Evolutionary conservation across 2,329 filamentous ascomycete species (phyloP).

Genomic region (Magnaporthiopsis poae): DNA sequence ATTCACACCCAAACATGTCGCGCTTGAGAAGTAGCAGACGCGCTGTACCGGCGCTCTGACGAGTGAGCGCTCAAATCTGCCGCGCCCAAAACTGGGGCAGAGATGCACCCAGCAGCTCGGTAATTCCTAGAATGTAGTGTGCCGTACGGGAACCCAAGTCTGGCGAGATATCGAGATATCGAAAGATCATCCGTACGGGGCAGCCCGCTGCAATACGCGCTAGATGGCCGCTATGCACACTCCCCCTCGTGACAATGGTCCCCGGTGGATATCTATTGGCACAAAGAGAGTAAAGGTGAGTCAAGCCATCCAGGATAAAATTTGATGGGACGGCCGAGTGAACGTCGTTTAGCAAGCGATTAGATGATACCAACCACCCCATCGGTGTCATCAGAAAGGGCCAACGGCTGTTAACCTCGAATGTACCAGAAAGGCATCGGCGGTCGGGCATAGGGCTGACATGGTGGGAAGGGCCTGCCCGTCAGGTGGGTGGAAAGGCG

Average conservation of each 20-base stretch:
- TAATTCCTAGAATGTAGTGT: neutral
- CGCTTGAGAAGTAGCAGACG: neutral
- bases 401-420: neutral
- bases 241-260: neutral
- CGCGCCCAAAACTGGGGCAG: neutral
- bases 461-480: too few species aligned
- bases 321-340: neutral
- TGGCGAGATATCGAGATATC: neutral
- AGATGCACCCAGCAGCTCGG: too few species aligned
- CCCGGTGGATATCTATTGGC: neutral
- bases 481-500: neutral
- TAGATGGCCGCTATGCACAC: neutral
- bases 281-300: neutral
- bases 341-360: neutral
- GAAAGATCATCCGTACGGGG: neutral
- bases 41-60: neutral
- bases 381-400: neutral
- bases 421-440: neutral
- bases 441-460: too few species aligned
- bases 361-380: neutral
- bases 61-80: neutral
- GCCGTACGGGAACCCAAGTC: neutral
- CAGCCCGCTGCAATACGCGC: neutral
- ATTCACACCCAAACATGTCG: neutral
- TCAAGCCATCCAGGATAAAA: neutral